These are phyloP conservation scores for Coemansia sp. DNA, from an alignment of 192 early-diverging fungal genomes.

Conservation along the genomic window DNA sequence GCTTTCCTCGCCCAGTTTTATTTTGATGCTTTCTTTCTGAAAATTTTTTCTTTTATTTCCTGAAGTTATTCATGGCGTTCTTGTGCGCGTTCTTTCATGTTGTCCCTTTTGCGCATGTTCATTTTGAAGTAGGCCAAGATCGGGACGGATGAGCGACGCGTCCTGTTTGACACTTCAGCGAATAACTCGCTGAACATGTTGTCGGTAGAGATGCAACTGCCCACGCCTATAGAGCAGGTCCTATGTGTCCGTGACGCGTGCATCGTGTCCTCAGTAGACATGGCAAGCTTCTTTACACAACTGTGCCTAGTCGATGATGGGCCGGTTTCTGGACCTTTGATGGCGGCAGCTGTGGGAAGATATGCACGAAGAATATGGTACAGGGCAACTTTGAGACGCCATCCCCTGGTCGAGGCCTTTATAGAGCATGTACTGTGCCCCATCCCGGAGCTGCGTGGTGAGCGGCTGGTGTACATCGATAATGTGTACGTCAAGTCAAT, in stretches of 20 bases:
- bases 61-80: no score
- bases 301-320: neutral
- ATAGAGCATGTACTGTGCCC: constrained; percentile 1
- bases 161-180: constrained; percentile 9
- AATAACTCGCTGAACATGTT: constrained; percentile 20
- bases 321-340: constrained; percentile 10
- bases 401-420: constrained; percentile 8
- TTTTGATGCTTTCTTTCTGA: no score
- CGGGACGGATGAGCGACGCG: constrained; percentile 1
- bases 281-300: neutral
- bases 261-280: neutral
- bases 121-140: no score
- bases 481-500: constrained; percentile 23
- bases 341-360: neutral
- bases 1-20: no score
- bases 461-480: constrained; percentile 23
- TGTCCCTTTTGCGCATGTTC: no score
- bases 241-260: neutral
- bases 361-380: constrained; percentile 5
- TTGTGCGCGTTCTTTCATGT: no score
- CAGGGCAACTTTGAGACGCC: constrained; percentile 19
- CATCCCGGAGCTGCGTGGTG: neutral
- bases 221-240: neutral
- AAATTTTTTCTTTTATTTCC: no score
- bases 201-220: constrained; percentile 5